Base-by-base conservation (phyloP, 169 alveolate species). In the Cryptosporidium xiaoi region DNA sequence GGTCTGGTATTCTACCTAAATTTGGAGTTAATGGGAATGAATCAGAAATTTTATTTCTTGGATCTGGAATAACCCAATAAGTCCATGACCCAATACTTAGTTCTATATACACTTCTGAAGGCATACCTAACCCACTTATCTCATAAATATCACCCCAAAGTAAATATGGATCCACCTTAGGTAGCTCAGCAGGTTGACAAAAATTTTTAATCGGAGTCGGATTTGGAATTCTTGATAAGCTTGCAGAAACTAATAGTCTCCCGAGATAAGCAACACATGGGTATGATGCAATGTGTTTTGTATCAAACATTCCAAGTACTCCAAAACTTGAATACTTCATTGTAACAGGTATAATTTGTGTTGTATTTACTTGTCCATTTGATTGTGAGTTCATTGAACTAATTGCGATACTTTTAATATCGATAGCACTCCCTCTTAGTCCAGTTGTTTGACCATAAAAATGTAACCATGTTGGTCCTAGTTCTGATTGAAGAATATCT, bases 371-470 rank as follows among this genome's bases (percentile, higher is more conserved):
- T 7, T 77, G 77, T n/a, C 51, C 56, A 36, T 69, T 69, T 29
- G 13, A 15, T 36, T 77, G 77, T 3, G 87, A 56, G n/a, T 27
- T 62, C 24, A 60, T 20, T 18, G 87, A 56, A 58, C 48, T 60
- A 12, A 77, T 18, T n/a, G 87, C 87, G 1, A 77, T 53, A 16
- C 53, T 33, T n/a, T 77, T 77, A 40, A 77, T 60, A 24, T 77
- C 71, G 12, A 77, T 77, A 13, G 87, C 56, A 62, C 71, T 77
- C 2, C 87, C 87, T 56, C 71, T 56, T 44, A 77, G 29, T 60
- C 87, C 87, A n/a, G 87, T 77, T 18, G 87, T 77, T 46, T 77
- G 87, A 1, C 87, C 87, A 77, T 77, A 77, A 56, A 77, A 77
- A 31, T 77, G 87, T 29, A 77, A 27, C 87, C 87, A 77, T 58